Evolutionary conservation across 306 rosid species (phyloP), one percentile per base, ranked within the genome.

Genomic region (Vicia sativa): DNA sequence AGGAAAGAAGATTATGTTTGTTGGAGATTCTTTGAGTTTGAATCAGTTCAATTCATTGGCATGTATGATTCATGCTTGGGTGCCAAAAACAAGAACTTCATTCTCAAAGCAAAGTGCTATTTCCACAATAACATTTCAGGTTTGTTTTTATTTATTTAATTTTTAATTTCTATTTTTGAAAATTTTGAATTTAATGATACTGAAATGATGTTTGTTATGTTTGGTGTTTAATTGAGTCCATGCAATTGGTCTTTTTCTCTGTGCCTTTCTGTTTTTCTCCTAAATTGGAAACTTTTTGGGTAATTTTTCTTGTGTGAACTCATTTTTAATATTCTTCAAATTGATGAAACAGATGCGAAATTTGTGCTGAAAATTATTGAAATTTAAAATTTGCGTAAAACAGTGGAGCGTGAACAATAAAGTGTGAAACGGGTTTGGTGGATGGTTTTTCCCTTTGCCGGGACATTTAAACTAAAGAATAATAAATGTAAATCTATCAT

Each of bases 1-100:
- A 28, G 95, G 95, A 42, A 90, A 93, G 86, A 93, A 87, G 84
- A 90, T 93, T 8, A 93, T 90, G 99, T 93, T 93, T 44, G 97
- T 93, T 0, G 99, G 99, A 3, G 99, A 93, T 52, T 93, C 99
- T 0, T 50, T 90, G 85, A 90, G 99, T 67, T 67, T 80, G 73
- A 93, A 93, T 72, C 99, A 93, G 69, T 93, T 91, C 83, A 82
- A 82, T 52, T 93, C 99, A 5, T 28, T 93, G 48, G 79, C 96
- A 0, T 93, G 99, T 82, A 83, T 93, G 97, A 71, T 93, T 71
- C 89, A 93, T 57, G 80, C 96, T 59, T 88, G 81, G 96, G 82
- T 90, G 1, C 97, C 97, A 0, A 86, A 84, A 2, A 74, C 96
- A 2, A 88, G 76, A 42, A 71, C 83, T 50, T 13, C 79, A 0